Evolutionary conservation across 2,329 filamentous ascomycete species (phyloP).

Genomic region (Aspergillus flavus): DNA sequence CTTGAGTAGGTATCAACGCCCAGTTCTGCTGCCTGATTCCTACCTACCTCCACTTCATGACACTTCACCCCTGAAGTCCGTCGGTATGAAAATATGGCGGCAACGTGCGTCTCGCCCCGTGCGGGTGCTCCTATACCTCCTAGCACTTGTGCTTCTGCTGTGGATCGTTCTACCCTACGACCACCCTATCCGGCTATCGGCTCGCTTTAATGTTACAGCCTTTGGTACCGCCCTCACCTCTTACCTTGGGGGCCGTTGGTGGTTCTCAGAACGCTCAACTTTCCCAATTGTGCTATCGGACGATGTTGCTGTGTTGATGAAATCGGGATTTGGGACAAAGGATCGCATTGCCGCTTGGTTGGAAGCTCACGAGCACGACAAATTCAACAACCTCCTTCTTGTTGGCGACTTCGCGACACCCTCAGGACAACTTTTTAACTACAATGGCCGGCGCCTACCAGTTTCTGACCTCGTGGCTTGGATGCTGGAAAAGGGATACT

Average conservation of each 20-base stretch:
- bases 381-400: slow-evolving; percentile 3
- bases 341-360: slow-evolving; percentile 6
- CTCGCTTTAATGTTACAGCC: slow-evolving; percentile 5
- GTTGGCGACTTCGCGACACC: slow-evolving; percentile 7
- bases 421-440: background rate
- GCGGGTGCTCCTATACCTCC: background rate
- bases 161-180: slow-evolving; percentile 3
- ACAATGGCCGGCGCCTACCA: slow-evolving; percentile 1
- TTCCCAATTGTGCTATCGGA: background rate
- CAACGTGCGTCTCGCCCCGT: background rate
- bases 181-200: slow-evolving; percentile 3
- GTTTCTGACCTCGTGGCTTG: slow-evolving; percentile 5
- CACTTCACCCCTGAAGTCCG: background rate
- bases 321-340: slow-evolving; percentile 6
- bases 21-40: background rate
- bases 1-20: background rate
- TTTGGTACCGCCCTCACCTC: background rate
- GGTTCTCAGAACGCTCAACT: background rate
- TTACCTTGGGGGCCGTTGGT: background rate
- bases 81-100: slow-evolving; percentile 5
- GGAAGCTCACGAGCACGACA: slow-evolving; percentile 5
- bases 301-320: slow-evolving; percentile 7
- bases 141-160: background rate
- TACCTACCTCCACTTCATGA: background rate
- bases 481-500: slow-evolving; percentile 3